Evolutionary conservation across 1,139 yeast species (phyloP).

Genomic region (Schizosaccharomyces versatilis): DNA sequence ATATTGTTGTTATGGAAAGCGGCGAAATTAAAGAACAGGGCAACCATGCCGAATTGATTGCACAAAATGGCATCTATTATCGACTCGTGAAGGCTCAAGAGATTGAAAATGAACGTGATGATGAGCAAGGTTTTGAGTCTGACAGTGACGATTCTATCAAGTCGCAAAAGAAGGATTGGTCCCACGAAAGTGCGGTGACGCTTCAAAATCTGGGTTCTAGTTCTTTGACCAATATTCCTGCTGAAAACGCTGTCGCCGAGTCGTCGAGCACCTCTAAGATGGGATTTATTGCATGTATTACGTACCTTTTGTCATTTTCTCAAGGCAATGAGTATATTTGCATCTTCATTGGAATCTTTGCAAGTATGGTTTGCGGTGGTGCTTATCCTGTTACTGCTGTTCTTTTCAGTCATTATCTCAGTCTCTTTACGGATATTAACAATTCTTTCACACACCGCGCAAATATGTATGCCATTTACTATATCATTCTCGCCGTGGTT

Average conservation of each 20-base stretch:
- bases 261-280: too few relatives aligned
- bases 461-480: constrained; percentile 21
- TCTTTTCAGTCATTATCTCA: constrained; percentile 21
- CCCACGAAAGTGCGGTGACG: background rate
- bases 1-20: constrained; percentile 24
- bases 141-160: background rate
- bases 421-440: constrained; percentile 19
- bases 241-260: background rate
- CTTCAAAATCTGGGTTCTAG: background rate
- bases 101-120: constrained; percentile 6
- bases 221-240: background rate
- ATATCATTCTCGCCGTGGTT: constrained; percentile 23
- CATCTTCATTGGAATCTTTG: constrained; percentile 18
- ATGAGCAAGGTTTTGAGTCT: background rate
- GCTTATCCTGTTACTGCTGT: constrained; percentile 24
- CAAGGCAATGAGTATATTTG: background rate
- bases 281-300: background rate
- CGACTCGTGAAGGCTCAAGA: constrained; percentile 22
- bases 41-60: constrained; percentile 21
- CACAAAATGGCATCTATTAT: constrained; percentile 18
- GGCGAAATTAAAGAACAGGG: constrained; percentile 26
- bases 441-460: constrained; percentile 19
- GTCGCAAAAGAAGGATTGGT: too few relatives aligned
- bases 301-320: background rate
- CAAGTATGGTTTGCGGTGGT: constrained; percentile 20